phyloP scores from a whole-genome alignment of 1,284 basidiomycete genomes.

The Cerrena zonata region DNA sequence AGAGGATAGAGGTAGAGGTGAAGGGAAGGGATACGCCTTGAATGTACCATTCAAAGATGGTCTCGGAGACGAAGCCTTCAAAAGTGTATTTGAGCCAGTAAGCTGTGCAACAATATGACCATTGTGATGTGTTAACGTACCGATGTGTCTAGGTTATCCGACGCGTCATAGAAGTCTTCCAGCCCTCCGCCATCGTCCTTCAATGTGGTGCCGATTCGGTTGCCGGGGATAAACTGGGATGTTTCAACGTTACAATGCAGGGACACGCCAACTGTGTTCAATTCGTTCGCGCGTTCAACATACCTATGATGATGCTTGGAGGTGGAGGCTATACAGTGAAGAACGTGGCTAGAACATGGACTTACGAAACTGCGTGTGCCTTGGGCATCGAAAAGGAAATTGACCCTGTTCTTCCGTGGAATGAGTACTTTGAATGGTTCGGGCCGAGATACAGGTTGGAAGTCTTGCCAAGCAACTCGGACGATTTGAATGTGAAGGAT shows the following conservation, averaged over 20 bases:
- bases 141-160: slow-evolving; percentile 59
- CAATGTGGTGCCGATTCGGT: slow-evolving; percentile 97
- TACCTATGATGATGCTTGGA: slow-evolving; percentile 88
- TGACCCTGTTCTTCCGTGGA: slow-evolving; percentile 84
- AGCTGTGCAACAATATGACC: slow-evolving; percentile 15
- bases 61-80: slow-evolving; percentile 79
- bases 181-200: slow-evolving; percentile 84
- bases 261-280: slow-evolving; percentile 90
- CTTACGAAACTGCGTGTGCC: slow-evolving; percentile 93
- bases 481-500: slow-evolving; percentile 84
- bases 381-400: slow-evolving; percentile 78
- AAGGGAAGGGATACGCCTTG: slow-evolving; percentile 85
- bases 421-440: slow-evolving; percentile 97
- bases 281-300: slow-evolving; percentile 77
- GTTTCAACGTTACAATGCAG: slow-evolving; percentile 93
- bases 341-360: slow-evolving; percentile 94
- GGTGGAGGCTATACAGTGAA: slow-evolving; percentile 96
- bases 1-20: slow-evolving; percentile 80
- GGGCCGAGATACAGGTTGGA: slow-evolving; percentile 93
- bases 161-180: slow-evolving; percentile 86
- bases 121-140: neutral
- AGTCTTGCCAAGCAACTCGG: slow-evolving; percentile 89
- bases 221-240: slow-evolving; percentile 92
- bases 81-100: slow-evolving; percentile 84
- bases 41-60: slow-evolving; percentile 95